Evolutionary conservation across 2,329 filamentous ascomycete genomes (phyloP).

Genomic region (Peltaster fructicola): DNA sequence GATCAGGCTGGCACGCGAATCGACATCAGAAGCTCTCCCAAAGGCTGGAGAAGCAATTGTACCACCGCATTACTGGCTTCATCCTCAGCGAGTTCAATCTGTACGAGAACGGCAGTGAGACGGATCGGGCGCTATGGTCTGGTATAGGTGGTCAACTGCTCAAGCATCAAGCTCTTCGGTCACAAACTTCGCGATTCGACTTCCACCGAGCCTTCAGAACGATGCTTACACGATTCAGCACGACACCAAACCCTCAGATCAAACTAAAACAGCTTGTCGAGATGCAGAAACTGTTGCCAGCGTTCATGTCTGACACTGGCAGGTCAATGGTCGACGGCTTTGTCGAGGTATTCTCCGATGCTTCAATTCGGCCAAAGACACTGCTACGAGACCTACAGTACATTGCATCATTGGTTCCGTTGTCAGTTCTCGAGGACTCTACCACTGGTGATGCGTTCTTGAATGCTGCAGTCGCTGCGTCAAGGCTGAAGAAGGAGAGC

Average conservation of each 20-base stretch:
- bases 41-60: slow-evolving; percentile 54
- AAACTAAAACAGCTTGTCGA: slow-evolving; percentile 76
- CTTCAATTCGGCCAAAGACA: slow-evolving; percentile 27
- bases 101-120: slow-evolving; percentile 80
- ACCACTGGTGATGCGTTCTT: slow-evolving; percentile 63
- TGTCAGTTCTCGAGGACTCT: slow-evolving; percentile 38
- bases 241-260: slow-evolving; percentile 69
- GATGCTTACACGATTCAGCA: slow-evolving; percentile 69
- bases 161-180: slow-evolving; percentile 5
- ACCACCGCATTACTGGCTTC: slow-evolving; percentile 67
- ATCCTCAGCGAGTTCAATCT: slow-evolving; percentile 77
- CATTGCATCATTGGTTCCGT: slow-evolving; percentile 44
- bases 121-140: slow-evolving; percentile 65
- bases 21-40: slow-evolving; percentile 43
- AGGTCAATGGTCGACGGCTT: slow-evolving; percentile 9
- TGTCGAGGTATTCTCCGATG: slow-evolving; percentile 24
- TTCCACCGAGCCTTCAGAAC: slow-evolving; percentile 66
- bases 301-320: slow-evolving; percentile 9
- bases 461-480: slow-evolving; percentile 71
- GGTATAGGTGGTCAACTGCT: slow-evolving; percentile 32
- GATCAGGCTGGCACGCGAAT: too few species aligned
- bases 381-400: slow-evolving; percentile 33
- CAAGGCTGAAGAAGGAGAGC: slow-evolving; percentile 76
- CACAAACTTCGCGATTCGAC: slow-evolving; percentile 10
- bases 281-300: slow-evolving; percentile 47